Percentiles rank a stretch among this genome's conserved stretches.
These are phyloP conservation scores for Apophysomyces trapeziformis DNA, from an alignment of 371 early-diverging fungal species.

Conservation along the genomic window DNA sequence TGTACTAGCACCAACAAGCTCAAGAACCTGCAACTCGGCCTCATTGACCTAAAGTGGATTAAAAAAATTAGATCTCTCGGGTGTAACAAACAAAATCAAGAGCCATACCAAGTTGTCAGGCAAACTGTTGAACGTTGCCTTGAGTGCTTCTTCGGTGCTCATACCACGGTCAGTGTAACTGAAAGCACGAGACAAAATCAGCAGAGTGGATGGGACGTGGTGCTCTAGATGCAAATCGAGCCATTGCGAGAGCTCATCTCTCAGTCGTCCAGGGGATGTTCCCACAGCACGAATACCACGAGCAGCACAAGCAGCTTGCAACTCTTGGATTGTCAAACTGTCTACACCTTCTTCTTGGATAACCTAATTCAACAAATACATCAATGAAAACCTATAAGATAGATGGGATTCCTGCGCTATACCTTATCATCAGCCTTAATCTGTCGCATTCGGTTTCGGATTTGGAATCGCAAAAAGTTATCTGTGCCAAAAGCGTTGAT, in stretches of 20 bases:
- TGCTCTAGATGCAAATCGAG: slow-evolving; percentile 90
- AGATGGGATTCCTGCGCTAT: not conserved
- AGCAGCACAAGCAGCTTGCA: slow-evolving; percentile 86
- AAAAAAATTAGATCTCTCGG: not conserved
- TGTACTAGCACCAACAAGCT: slow-evolving; percentile 88
- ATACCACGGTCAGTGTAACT: slow-evolving; percentile 74
- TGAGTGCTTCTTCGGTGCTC: slow-evolving; percentile 81
- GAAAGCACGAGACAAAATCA: slow-evolving; percentile 93
- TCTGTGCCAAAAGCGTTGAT: slow-evolving; percentile 96
- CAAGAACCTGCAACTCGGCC: slow-evolving; percentile 86
- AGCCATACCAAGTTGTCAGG: slow-evolving; percentile 82
- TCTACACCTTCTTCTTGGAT: slow-evolving; percentile 92
- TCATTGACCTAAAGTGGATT: slow-evolving; percentile 61
- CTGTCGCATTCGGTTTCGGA: slow-evolving; percentile 83
- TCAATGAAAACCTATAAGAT: not conserved
- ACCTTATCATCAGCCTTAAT: slow-evolving; percentile 89
- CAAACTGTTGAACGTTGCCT: slow-evolving; percentile 91
- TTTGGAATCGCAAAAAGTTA: slow-evolving; percentile 88
- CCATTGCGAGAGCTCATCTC: slow-evolving; percentile 92
- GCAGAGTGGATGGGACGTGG: slow-evolving; percentile 89
- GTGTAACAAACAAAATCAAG: not conserved
- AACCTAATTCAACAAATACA: slow-evolving; percentile 40
- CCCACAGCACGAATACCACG: slow-evolving; percentile 92
- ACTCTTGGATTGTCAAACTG: slow-evolving; percentile 79
- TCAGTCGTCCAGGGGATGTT: slow-evolving; percentile 84